These are phyloP conservation scores for Cyclospora cayetanensis DNA, from an alignment of 169 alveolate genomes.

Conservation along the genomic window DNA sequence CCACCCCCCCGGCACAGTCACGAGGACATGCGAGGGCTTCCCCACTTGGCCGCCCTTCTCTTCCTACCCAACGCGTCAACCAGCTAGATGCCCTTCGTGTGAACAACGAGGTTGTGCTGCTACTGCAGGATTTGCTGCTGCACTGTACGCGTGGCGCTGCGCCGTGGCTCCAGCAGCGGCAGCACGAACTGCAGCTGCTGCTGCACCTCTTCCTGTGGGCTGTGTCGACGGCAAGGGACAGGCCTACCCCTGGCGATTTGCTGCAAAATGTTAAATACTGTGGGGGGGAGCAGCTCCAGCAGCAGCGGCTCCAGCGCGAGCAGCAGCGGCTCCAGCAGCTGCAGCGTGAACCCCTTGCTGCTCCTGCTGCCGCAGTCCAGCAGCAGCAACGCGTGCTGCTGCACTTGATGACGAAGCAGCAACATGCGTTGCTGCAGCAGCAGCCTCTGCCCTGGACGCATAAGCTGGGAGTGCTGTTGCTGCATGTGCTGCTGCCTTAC, in stretches of 20 bases:
- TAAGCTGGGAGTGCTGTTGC: slow-evolving; percentile 23
- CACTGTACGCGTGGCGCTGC: slow-evolving; percentile 32
- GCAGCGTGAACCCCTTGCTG: not conserved
- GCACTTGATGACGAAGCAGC: slow-evolving; percentile 2
- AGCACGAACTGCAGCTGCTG: slow-evolving; percentile 28
- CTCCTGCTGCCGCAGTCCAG: not conserved
- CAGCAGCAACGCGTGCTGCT: not conserved
- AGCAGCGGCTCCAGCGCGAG: not conserved
- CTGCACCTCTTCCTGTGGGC: slow-evolving; percentile 38
- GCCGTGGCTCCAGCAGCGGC: slow-evolving; percentile 38
- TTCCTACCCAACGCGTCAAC: slow-evolving; percentile 45
- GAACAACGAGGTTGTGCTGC: slow-evolving; percentile 53
- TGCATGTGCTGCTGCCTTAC: slow-evolving; percentile 33
- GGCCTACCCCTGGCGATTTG: slow-evolving; percentile 62
- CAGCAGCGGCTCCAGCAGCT: not conserved
- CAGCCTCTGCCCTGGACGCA: slow-evolving; percentile 49
- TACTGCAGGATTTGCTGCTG: slow-evolving; percentile 60
- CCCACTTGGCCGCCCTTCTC: not conserved
- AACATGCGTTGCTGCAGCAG: slow-evolving; percentile 8
- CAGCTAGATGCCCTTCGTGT: slow-evolving; percentile 61
- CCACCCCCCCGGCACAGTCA: not conserved
- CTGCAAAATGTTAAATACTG: slow-evolving; percentile 61
- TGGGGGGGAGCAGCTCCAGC: slow-evolving; percentile 7
- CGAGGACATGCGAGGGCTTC: not conserved
- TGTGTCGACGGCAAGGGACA: slow-evolving; percentile 30